Evolutionary conservation across 164 flowering plant genomes (phyloP), one percentile per base, ranked within the genome.

Genomic region (Cinnamomum micranthum): DNA sequence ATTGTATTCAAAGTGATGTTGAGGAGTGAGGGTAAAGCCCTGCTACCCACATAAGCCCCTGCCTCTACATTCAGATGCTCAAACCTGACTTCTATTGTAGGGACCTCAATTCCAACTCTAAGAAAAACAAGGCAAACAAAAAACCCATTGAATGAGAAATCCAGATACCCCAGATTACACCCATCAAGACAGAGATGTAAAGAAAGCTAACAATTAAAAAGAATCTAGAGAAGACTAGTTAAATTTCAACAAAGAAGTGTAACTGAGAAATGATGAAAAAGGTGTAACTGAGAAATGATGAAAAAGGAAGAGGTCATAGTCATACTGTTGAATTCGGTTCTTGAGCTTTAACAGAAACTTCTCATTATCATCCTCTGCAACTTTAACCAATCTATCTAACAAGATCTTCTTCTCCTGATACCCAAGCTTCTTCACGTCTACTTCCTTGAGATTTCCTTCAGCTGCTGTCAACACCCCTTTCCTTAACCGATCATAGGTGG

Each of bases 351-450:
- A 79, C 81, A 94, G 77, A 88, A 87, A 92, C 86, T 83, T 90
- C 85, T 94, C 98, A 68, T 92, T 94, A 76, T 94, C 96, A 74
- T 94, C 98, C 75, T 94, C 97, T 0, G 97, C 91, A 71, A 89
- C 92, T 81, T 73, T 89, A 25, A 94, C 87, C 6, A 94, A 28
- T 65, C 84, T 79, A 28, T 94, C 97, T 22, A 94, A 86, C 82
- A 94, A 89, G 14, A 85, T 76, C 64, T 88, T 89, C 27, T 87
- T 68, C 2, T 92, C 95, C 20, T 82, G 78, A 20, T 83, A 24
- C 28, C 83, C 93, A 7, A 94, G 87, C 14, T 84, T 89, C 50
- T 85, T 73, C 4, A 94, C 92, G 75, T 94, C 97, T n/a, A 94
- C 89, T 70, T 89, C 91, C 71, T 80, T 86, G 66, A 83, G 89